phyloP scores from a whole-genome alignment of 768 basidiomycete species.

The Tulasnella sp. region DNA sequence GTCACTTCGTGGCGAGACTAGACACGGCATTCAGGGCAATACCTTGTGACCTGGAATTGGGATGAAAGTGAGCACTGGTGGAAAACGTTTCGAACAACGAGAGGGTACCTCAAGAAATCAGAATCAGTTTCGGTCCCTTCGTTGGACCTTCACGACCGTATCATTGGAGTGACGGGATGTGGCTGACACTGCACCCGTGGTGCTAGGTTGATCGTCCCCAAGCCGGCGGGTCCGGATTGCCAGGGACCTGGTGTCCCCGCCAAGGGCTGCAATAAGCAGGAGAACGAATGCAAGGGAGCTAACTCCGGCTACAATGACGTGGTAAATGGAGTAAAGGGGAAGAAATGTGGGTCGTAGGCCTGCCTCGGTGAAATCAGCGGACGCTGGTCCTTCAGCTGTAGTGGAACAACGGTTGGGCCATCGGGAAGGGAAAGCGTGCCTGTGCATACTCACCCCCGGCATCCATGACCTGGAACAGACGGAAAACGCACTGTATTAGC shows the following conservation, averaged over 20 bases:
- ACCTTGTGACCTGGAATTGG: not conserved
- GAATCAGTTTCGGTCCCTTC: not conserved
- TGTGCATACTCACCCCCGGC: too few relatives aligned
- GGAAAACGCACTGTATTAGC: too few relatives aligned
- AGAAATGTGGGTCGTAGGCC: not conserved
- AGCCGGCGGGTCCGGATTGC: not conserved
- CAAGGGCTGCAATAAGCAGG: too few relatives aligned
- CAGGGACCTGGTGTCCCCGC: too few relatives aligned
- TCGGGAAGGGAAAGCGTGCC: too few relatives aligned
- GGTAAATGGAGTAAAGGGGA: not conserved
- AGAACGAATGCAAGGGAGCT: too few relatives aligned
- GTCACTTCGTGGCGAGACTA: too few relatives aligned
- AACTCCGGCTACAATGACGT: not conserved
- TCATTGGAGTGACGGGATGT: not conserved
- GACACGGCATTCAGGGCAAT: not conserved
- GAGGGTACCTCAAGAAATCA: not conserved
- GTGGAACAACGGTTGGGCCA: too few relatives aligned
- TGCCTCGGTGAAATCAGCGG: not conserved
- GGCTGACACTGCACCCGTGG: not conserved
- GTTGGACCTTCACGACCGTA: not conserved
- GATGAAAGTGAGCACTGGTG: not conserved
- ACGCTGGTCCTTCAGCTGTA: not conserved
- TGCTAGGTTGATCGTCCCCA: not conserved
- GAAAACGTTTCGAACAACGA: not conserved
- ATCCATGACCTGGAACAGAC: too few relatives aligned